Base-by-base conservation (phyloP, 2,329 filamentous ascomycete species). In the Phyllosticta capitalensis region DNA sequence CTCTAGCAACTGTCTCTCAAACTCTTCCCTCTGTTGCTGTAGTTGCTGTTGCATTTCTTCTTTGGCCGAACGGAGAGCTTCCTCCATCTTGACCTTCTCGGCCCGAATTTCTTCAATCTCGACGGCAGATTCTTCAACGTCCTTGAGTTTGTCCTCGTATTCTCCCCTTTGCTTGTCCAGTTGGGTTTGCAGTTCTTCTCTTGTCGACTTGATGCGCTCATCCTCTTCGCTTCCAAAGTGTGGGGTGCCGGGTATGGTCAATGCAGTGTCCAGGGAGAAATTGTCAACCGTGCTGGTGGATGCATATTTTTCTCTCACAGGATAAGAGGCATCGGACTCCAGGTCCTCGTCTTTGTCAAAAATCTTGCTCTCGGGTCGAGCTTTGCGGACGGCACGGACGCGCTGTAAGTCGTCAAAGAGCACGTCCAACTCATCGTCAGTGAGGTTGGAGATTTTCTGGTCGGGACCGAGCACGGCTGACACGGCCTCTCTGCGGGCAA, bases 281-380 rank as follows among this genome's bases (percentile, higher is more conserved):
- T 95, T 96, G 74, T 99, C 94, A 57, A 97, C 81, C 0, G 92
- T 96, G 1, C 92, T 92, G 59, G 88, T 94, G 2, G 92, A 96
- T 77, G 96, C 83, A 73, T 97, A 97, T 69, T 97, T 97, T 67
- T 99, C 94, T 56, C 94, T 83, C 28, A 92, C 80, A 1, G 90
- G 87, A 68, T 92, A 96, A 0, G 92, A 96, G 26, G 86, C 88
- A 54, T 88, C 83, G 0, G 92, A 96, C 65, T 99, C 94, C 58
- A 86, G 84, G 70, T 97, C 94, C 60, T 96, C 92, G 59, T 92
- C 89, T 14, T 75, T 76, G 51, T 83, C 82, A 54, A 80, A 76
- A 5, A 85, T 67, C 19, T 78, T 73, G 63, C 77, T 80, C 60
- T 84, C 81, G 0, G 80, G 76, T 57, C 79, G 75, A 21, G 87